Evolutionary conservation across 371 early-diverging fungal genomes (phyloP).

Genomic region (Mucor mucedo): DNA sequence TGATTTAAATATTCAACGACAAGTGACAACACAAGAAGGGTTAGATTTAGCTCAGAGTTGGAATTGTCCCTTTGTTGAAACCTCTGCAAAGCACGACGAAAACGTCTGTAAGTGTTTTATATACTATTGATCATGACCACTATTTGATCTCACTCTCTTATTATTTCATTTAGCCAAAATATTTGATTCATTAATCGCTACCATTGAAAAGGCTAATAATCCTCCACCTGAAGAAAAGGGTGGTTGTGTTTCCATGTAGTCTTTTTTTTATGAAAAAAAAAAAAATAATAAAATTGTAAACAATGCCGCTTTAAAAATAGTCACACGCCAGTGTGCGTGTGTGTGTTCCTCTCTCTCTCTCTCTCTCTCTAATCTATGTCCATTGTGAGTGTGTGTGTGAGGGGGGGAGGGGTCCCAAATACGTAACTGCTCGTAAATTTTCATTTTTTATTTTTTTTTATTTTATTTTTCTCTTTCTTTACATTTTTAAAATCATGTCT

Average conservation of each 20-base stretch:
- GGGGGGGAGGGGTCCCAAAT: neutral
- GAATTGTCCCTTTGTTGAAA: slow-evolving; percentile 87
- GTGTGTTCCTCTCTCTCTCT: too few relatives aligned
- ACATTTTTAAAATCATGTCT: slow-evolving; percentile 45
- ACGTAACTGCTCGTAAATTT: neutral
- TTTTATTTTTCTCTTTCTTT: neutral
- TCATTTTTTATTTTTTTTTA: neutral
- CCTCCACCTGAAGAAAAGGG: slow-evolving; percentile 64
- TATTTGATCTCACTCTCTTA: too few relatives aligned
- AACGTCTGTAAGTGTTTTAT: slow-evolving; percentile 89
- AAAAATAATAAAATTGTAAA: neutral
- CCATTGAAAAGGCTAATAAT: slow-evolving; percentile 70
- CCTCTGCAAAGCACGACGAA: slow-evolving; percentile 90
- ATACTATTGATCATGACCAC: too few relatives aligned
- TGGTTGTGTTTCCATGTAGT: slow-evolving; percentile 41
- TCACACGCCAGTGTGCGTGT: neutral
- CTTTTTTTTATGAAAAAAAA: neutral
- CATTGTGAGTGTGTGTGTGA: too few relatives aligned
- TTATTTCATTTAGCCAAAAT: slow-evolving; percentile 52
- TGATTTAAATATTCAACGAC: slow-evolving; percentile 81
- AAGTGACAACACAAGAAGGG: slow-evolving; percentile 83
- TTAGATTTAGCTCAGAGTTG: slow-evolving; percentile 77
- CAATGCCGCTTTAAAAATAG: neutral
- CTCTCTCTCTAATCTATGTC: too few relatives aligned
- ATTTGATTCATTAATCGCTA: slow-evolving; percentile 71